Evolutionary conservation across 208 protist species (phyloP).

Genomic region (Leishmania turanica): DNA sequence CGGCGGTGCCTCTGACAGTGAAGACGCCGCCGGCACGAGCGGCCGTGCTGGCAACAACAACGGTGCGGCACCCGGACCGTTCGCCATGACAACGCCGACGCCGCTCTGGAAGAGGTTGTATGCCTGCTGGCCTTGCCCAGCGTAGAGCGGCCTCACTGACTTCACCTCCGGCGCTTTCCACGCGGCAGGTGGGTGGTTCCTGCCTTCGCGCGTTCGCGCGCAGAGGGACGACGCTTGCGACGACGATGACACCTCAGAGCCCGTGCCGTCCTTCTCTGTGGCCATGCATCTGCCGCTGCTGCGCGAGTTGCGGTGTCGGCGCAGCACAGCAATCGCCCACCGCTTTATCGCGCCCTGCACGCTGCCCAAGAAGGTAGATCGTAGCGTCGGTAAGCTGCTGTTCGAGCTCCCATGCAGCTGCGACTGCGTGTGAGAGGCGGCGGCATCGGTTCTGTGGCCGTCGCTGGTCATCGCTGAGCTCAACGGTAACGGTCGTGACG

Average conservation of each 20-base stretch:
- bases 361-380: neutral
- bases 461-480: neutral
- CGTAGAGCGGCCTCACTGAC: constrained; percentile 3
- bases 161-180: neutral
- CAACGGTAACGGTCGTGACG: neutral
- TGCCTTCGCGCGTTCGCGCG: neutral
- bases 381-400: neutral
- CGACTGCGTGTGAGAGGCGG: neutral
- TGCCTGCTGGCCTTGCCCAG: constrained; percentile 2
- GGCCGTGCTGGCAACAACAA: neutral
- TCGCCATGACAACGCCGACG: neutral
- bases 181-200: neutral
- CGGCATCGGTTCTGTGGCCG: neutral
- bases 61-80: neutral
- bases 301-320: neutral
- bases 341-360: neutral
- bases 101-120: neutral
- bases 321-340: neutral
- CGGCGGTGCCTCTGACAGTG: neutral
- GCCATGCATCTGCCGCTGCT: neutral
- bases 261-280: neutral
- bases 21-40: neutral
- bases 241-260: neutral
- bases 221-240: neutral
- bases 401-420: neutral